These are phyloP conservation scores for Lecanosticta acicola DNA, from an alignment of 2,329 filamentous ascomycete species.

Conservation along the genomic window DNA sequence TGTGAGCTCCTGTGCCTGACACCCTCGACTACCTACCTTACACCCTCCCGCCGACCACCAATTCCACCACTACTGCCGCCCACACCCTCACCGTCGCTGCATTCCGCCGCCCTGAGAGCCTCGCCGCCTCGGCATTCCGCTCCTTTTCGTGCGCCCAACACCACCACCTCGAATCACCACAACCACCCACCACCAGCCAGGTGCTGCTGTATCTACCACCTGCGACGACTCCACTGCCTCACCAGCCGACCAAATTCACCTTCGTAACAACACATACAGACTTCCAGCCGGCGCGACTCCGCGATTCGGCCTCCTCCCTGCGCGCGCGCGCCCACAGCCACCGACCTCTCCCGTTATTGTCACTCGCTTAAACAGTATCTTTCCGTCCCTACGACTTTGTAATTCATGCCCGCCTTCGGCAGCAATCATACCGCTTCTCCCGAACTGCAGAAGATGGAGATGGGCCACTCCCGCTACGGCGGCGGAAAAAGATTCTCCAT, in stretches of 20 bases:
- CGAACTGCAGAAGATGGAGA: conserved; percentile 30
- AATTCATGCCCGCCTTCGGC: conserved; percentile 27
- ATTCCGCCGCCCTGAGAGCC: background rate
- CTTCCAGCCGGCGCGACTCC: background rate
- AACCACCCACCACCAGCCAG: background rate
- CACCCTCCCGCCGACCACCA: background rate
- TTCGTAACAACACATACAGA: background rate
- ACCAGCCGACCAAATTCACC: background rate
- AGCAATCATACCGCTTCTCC: conserved; percentile 20
- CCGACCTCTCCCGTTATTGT: conserved; percentile 10
- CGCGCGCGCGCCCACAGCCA: conserved; percentile 6
- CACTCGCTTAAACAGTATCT: conserved; percentile 16
- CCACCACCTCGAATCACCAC: background rate
- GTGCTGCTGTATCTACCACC: conserved; percentile 1
- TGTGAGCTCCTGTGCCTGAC: background rate
- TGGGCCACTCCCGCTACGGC: conserved; percentile 19
- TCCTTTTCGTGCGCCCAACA: background rate
- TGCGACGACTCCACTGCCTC: background rate
- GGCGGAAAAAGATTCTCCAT: conserved; percentile 55
- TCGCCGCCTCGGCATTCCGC: background rate
- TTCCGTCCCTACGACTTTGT: conserved; percentile 5
- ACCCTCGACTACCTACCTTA: background rate
- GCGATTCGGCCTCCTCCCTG: background rate
- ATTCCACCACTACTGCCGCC: background rate
- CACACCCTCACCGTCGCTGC: background rate